Conservation (phyloP, 1,284 basidiomycete genomes). For the Limonomyces culmigenus region DNA sequence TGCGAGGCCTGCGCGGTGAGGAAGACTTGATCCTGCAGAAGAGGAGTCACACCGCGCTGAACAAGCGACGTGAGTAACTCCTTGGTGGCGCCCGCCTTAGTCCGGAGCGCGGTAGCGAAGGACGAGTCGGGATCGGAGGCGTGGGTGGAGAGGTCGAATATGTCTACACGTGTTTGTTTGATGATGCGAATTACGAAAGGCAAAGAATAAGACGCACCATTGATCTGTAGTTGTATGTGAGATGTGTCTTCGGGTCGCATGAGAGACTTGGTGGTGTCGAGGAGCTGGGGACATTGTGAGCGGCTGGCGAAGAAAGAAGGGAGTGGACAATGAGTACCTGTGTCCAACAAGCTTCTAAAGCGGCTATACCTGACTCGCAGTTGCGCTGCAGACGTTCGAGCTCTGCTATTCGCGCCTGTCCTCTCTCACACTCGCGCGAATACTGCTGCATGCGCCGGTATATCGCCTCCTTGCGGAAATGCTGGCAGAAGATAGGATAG, state of each 20-base stretch:
- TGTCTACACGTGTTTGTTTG: conserved; percentile 10
- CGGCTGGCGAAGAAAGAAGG: conserved; percentile 1
- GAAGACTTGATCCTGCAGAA: conserved; percentile 22
- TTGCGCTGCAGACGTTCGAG: conserved; percentile 58
- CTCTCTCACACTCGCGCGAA: conserved; percentile 64
- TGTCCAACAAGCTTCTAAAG: conserved; percentile 79
- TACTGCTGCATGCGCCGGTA: conserved; percentile 87
- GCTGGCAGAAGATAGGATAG: no score
- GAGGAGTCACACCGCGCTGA: conserved; percentile 19
- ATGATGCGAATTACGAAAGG: conserved; percentile 2
- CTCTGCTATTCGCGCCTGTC: conserved; percentile 48
- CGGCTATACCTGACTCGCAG: conserved; percentile 65
- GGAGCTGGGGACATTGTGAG: conserved; percentile 27
- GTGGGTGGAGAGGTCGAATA: conserved; percentile 36
- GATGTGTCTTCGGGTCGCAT: conserved; percentile 37
- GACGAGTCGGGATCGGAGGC: conserved; percentile 27
- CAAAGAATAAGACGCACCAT: conserved; percentile 19
- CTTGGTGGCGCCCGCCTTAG: conserved; percentile 40
- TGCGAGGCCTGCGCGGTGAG: conserved; percentile 33
- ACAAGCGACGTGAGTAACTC: conserved; percentile 43
- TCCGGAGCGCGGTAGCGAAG: conserved; percentile 30
- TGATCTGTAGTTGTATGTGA: conserved; percentile 22
- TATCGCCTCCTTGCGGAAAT: conserved; percentile 82
- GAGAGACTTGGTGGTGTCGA: conserved; percentile 49
- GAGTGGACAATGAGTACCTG: conserved; percentile 66